Conservation (phyloP, 2,329 filamentous ascomycete genomes). For the Helminthosporium solani region DNA sequence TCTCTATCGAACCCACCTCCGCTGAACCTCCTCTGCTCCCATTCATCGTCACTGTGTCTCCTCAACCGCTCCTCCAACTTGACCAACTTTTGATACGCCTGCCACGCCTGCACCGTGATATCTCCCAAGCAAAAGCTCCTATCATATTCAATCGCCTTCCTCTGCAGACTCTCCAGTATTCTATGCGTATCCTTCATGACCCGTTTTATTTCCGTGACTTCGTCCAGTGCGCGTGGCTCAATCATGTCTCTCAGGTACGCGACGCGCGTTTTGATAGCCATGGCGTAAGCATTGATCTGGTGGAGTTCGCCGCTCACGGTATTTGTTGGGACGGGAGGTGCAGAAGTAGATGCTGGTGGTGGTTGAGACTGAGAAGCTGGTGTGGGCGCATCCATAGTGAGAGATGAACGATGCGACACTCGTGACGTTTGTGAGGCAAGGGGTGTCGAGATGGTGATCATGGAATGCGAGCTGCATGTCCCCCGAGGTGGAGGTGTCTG, state of each 20-base stretch:
- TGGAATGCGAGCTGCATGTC: too few relatives aligned
- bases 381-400: too few relatives aligned
- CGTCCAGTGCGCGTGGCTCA: constrained; percentile 11
- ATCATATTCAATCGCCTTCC: not conserved
- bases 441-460: too few relatives aligned
- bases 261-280: constrained; percentile 15
- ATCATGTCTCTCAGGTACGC: constrained; percentile 17
- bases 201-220: constrained; percentile 24
- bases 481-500: too few relatives aligned
- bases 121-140: constrained; percentile 6
- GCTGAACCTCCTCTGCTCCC: not conserved
- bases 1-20: not conserved
- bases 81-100: constrained; percentile 18
- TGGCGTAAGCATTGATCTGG: constrained; percentile 12
- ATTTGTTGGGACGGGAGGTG: not conserved
- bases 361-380: too few relatives aligned
- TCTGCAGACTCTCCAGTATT: constrained; percentile 22
- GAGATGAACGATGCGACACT: too few relatives aligned
- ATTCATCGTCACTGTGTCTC: not conserved
- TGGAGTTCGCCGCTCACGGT: constrained; percentile 9
- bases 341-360: too few relatives aligned
- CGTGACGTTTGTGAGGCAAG: too few relatives aligned
- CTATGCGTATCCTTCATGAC: constrained; percentile 20
- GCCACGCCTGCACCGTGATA: constrained; percentile 21
- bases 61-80: constrained; percentile 1